Conservation (phyloP, 768 basidiomycete species). For the Chalciporus pseudorubinellus region DNA sequence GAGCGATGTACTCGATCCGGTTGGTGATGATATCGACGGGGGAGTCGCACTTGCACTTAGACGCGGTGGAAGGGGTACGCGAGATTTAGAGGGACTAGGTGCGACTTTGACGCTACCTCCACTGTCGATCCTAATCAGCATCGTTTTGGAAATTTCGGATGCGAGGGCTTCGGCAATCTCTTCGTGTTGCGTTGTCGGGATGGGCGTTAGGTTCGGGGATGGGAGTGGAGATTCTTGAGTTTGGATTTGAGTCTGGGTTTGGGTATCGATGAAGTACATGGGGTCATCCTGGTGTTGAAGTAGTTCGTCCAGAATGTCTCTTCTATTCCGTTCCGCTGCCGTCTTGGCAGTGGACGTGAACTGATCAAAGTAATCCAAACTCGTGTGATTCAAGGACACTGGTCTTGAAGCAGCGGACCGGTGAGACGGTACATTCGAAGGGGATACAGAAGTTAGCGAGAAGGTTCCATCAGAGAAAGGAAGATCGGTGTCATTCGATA, state of each 20-base stretch:
- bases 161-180: constrained; percentile 38
- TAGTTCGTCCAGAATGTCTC: constrained; percentile 60
- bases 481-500: constrained; percentile 1
- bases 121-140: background rate
- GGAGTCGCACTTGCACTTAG: constrained; percentile 25
- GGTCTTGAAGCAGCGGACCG: background rate
- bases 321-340: constrained; percentile 50
- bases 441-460: background rate
- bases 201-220: constrained; percentile 32
- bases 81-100: constrained; percentile 7
- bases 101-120: constrained; percentile 14
- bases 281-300: constrained; percentile 69
- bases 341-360: constrained; percentile 57
- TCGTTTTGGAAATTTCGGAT: constrained; percentile 24
- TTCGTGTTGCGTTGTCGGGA: constrained; percentile 35
- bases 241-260: constrained; percentile 4
- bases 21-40: constrained; percentile 20
- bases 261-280: constrained; percentile 50
- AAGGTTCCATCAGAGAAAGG: background rate
- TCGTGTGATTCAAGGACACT: constrained; percentile 18
- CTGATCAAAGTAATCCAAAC: constrained; percentile 55
- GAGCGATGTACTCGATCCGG: constrained; percentile 16
- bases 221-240: constrained; percentile 13
- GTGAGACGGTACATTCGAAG: background rate
- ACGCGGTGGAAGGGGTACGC: constrained; percentile 20